A percentile compares a stretch with the other conserved stretches of the same genome.
Evolutionary conservation across 306 rosid species (phyloP).

Genomic region (Hylodesmum podocarpum): DNA sequence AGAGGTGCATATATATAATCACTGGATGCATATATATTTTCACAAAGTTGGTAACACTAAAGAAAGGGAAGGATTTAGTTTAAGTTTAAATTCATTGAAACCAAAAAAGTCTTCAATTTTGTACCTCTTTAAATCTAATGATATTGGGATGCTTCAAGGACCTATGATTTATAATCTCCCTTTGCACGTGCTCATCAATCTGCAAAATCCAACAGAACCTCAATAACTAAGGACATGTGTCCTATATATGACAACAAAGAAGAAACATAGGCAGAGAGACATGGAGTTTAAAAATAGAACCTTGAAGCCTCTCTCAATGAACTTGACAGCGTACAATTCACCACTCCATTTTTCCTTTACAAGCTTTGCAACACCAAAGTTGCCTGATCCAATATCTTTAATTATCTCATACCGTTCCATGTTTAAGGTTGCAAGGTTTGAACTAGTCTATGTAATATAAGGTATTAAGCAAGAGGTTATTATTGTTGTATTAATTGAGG

Average conservation of each 20-base stretch:
- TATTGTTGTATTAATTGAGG: neutral
- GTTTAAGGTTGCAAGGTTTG: conserved; percentile 8
- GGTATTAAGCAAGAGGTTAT: neutral
- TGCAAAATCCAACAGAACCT: conserved; percentile 26
- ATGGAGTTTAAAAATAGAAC: conserved; percentile 28
- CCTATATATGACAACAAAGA: neutral
- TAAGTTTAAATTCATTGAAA: neutral
- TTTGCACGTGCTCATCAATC: conserved; percentile 96
- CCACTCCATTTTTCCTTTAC: conserved; percentile 76
- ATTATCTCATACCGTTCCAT: conserved; percentile 87
- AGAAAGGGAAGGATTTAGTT: neutral
- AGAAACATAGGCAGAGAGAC: neutral
- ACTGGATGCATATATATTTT: neutral
- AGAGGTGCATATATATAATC: neutral
- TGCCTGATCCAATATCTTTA: conserved; percentile 93
- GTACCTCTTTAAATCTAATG: conserved; percentile 92
- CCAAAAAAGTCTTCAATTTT: conserved; percentile 11
- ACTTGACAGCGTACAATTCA: conserved; percentile 86
- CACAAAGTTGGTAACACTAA: neutral
- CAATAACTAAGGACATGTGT: neutral
- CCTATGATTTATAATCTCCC: conserved; percentile 95
- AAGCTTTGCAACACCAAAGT: conserved; percentile 92
- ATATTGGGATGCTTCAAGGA: conserved; percentile 96
- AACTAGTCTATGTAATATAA: neutral
- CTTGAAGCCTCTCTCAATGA: conserved; percentile 90